These are phyloP conservation scores for Calonectria hongkongensis DNA, from an alignment of 2,329 filamentous ascomycete species.

Conservation along the genomic window DNA sequence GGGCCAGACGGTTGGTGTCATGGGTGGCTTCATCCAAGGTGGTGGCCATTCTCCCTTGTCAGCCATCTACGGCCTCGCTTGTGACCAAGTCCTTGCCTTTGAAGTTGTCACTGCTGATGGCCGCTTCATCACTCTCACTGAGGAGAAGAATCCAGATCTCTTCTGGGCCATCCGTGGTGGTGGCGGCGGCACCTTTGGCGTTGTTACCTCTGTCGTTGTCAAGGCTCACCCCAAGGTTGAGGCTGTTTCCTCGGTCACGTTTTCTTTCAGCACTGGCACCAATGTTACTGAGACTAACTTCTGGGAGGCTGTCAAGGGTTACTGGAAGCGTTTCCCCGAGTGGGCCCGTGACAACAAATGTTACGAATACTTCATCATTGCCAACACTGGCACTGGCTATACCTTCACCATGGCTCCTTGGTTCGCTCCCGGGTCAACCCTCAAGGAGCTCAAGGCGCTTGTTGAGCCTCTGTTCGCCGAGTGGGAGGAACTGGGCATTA, in stretches of 20 bases:
- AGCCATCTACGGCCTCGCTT: slow-evolving; percentile 72
- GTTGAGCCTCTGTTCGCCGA: slow-evolving; percentile 60
- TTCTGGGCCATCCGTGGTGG: slow-evolving; percentile 78
- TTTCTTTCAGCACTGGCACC: slow-evolving; percentile 49
- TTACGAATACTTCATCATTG: slow-evolving; percentile 54
- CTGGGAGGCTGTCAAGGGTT: slow-evolving; percentile 55
- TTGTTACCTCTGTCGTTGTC: slow-evolving; percentile 63
- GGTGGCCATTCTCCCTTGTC: slow-evolving; percentile 74
- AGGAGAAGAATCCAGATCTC: slow-evolving; percentile 69
- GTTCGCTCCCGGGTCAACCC: slow-evolving; percentile 50
- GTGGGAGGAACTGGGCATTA: slow-evolving; percentile 57
- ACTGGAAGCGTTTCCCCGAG: slow-evolving; percentile 50
- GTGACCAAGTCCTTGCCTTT: slow-evolving; percentile 74
- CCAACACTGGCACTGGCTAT: slow-evolving; percentile 54
- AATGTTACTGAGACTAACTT: slow-evolving; percentile 52
- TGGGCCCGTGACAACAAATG: slow-evolving; percentile 51
- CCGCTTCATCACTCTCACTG: slow-evolving; percentile 64
- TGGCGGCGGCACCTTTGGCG: slow-evolving; percentile 69
- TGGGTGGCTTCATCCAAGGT: slow-evolving; percentile 77
- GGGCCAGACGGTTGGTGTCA: slow-evolving; percentile 72
- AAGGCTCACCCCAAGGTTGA: slow-evolving; percentile 58
- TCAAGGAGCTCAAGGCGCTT: slow-evolving; percentile 49
- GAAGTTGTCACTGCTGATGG: slow-evolving; percentile 73
- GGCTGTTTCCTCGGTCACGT: slow-evolving; percentile 56
- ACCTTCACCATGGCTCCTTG: slow-evolving; percentile 57